These are phyloP conservation scores for Xylaria sp. DNA, from an alignment of 495 filamentous ascomycete species.

Conservation along the genomic window DNA sequence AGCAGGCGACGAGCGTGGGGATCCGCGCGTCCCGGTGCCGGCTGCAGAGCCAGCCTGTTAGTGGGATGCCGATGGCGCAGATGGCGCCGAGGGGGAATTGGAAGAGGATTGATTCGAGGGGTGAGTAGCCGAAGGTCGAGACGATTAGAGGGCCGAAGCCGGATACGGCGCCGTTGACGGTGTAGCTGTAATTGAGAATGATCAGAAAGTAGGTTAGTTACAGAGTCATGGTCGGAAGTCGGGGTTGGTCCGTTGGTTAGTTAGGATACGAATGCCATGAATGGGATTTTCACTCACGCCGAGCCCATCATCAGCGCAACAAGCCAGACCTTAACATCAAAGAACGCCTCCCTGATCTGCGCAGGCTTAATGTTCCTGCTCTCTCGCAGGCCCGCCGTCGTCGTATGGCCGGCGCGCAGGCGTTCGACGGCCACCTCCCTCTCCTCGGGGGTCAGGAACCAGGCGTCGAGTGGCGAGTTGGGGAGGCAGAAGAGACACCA, in stretches of 20 bases:
- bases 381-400: too few species aligned
- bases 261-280: neutral
- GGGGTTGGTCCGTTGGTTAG: neutral
- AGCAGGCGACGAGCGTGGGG: constrained; percentile 66
- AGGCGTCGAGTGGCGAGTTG: constrained; percentile 63
- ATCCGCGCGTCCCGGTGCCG: constrained; percentile 68
- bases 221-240: neutral
- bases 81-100: constrained; percentile 75
- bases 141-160: constrained; percentile 80
- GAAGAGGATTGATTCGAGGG: constrained; percentile 70
- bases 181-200: constrained; percentile 50
- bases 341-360: constrained; percentile 63
- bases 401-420: constrained; percentile 63
- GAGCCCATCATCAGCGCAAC: constrained; percentile 67
- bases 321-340: constrained; percentile 69
- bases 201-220: neutral
- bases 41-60: constrained; percentile 67
- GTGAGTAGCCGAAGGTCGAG: constrained; percentile 72
- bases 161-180: constrained; percentile 77
- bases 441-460: constrained; percentile 60
- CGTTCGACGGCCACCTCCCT: constrained; percentile 62
- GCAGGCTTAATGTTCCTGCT: constrained; percentile 65
- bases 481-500: constrained; percentile 65
- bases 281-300: constrained; percentile 31
- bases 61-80: constrained; percentile 67